Evolutionary conservation across 2,329 filamentous ascomycete genomes (phyloP).

Genomic region (Diaporthe vaccinii): DNA sequence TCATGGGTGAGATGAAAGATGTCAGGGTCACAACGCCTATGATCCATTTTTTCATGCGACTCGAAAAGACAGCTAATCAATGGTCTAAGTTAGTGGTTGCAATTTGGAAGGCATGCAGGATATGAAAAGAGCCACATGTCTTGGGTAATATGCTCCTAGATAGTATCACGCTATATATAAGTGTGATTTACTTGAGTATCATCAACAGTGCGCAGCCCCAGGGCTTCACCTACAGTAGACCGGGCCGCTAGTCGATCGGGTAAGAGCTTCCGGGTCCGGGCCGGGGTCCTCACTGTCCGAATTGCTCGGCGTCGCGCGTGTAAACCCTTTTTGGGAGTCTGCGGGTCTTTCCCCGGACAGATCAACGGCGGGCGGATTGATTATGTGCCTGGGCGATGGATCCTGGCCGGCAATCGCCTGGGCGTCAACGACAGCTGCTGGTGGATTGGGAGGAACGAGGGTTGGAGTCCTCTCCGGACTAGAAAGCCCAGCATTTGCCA

Average conservation of each 20-base stretch:
- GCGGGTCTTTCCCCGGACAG: slow-evolving; percentile 36
- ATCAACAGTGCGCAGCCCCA: slow-evolving; percentile 62
- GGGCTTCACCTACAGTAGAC: slow-evolving; percentile 58
- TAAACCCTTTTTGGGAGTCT: slow-evolving; percentile 32
- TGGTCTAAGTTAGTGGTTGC: not conserved
- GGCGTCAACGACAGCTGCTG: slow-evolving; percentile 25
- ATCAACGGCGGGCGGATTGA: slow-evolving; percentile 9
- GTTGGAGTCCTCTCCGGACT: slow-evolving; percentile 17
- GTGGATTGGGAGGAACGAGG: slow-evolving; percentile 8
- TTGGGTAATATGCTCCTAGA: not conserved
- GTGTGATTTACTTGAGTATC: no score
- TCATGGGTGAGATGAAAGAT: slow-evolving; percentile 69
- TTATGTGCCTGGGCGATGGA: slow-evolving; percentile 12
- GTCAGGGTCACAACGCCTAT: slow-evolving; percentile 62
- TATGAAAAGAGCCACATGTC: not conserved
- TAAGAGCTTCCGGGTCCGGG: slow-evolving; percentile 51
- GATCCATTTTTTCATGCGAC: slow-evolving; percentile 34
- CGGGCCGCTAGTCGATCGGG: slow-evolving; percentile 54
- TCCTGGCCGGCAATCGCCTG: slow-evolving; percentile 37
- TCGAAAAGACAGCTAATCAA: slow-evolving; percentile 13
- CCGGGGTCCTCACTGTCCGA: slow-evolving; percentile 36
- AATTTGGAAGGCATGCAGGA: not conserved
- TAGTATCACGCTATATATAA: no score
- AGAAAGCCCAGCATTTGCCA: slow-evolving; percentile 26
- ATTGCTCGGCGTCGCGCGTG: slow-evolving; percentile 29